Conservation (phyloP, 805 yeast genomes). For the Schwanniomyces sp. region DNA sequence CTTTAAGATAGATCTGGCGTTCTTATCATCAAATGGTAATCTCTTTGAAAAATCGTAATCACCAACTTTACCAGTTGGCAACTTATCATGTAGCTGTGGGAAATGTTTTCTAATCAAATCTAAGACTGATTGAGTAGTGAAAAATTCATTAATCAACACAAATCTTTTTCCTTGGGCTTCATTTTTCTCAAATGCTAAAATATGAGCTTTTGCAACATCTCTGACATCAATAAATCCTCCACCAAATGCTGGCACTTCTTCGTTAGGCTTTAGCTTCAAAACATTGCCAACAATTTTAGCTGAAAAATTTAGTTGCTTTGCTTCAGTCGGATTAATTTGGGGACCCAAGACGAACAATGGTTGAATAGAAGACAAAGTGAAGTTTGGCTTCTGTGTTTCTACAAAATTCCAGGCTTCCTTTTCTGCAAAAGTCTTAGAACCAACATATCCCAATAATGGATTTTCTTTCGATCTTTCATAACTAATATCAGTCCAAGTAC, state of each 20-base stretch:
- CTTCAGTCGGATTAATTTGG: conserved; percentile 41
- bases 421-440: conserved; percentile 58
- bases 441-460: conserved; percentile 28
- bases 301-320: conserved; percentile 21
- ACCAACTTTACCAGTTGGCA: no score
- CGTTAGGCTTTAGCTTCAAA: conserved; percentile 21
- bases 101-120: no score
- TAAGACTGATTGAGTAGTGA: conserved; percentile 20
- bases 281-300: conserved; percentile 25
- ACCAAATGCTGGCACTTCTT: conserved; percentile 48
- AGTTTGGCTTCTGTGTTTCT: conserved; percentile 35
- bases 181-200: conserved; percentile 48
- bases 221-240: conserved; percentile 61
- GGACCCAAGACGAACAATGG: conserved; percentile 54
- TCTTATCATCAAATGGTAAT: no score
- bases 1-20: no score
- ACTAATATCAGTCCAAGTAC: conserved; percentile 37
- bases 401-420: conserved; percentile 54
- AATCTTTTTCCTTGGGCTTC: conserved; percentile 30
- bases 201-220: conserved; percentile 62
- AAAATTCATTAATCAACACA: conserved; percentile 13
- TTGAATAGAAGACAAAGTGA: conserved; percentile 38
- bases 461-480: conserved; percentile 27
- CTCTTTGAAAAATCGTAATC: no score
- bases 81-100: conserved; percentile 16